Evolutionary conservation across 495 filamentous ascomycete species (phyloP), one percentile per base, ranked within the genome.

Genomic region (Penicillium maclennaniae): DNA sequence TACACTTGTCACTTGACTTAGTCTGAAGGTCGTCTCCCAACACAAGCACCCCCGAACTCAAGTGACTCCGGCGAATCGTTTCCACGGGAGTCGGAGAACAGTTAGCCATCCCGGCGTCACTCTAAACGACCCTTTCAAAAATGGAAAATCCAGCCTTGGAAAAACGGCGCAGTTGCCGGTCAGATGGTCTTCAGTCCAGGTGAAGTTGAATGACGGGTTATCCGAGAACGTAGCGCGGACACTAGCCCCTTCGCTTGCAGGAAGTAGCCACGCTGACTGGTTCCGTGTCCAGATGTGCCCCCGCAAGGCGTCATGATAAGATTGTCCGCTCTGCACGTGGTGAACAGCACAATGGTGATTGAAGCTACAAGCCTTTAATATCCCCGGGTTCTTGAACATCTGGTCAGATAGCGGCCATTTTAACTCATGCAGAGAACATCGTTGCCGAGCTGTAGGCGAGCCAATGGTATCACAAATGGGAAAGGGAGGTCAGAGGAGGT

Each of bases 321-420:
- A 54, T 49, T 54, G 26, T 26, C 17, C 9, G 7, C 9, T 7
- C 28, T 28, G 37, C 53, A 55, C 46, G 42, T 55, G 53, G 34
- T 25, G 47, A 49, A 27, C 39, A 27, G 23, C 19, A 45, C 26
- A 14, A 21, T n/a, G 21, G 27, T 53, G 51, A 53, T 53, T 53
- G 46, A 42, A 45, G 42, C 34, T 55, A 23, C 14, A 34, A 34
- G 44, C 27, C 12, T 19, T 16, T 38, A 28, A 34, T 19, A 31
- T 53, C 26, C 37, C 27, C 37, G 51, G 43, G 6, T 83, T 83
- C 57, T 58, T 83, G 23, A 76, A 81, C 16, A 58, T 59, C 42
- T 83, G 74, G 75, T 69, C 67, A n/a, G 82, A 82, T 60, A 5
- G 23, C 23, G 2, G 2, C 23, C 23, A 23, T 23, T 23, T 5